These are phyloP conservation scores for Heliamphora exappendiculata DNA, from an alignment of 148 eudicot genomes.

Conservation along the genomic window DNA sequence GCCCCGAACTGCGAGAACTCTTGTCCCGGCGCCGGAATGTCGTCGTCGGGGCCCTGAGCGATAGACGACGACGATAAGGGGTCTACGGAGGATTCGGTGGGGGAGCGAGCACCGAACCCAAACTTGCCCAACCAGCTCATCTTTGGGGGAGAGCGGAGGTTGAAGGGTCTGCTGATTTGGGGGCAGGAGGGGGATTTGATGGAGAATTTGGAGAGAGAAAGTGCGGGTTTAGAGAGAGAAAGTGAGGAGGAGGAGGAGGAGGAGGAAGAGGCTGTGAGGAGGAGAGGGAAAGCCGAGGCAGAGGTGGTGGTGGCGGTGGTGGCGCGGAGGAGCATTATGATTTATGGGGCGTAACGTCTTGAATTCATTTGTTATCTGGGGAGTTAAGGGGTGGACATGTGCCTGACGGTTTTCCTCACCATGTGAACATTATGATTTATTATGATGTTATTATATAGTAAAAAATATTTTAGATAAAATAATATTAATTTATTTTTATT, in stretches of 20 bases:
- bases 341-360: conserved; percentile 5
- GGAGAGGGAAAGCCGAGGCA: neutral
- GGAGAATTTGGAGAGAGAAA: neutral
- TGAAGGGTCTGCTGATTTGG: conserved; percentile 7
- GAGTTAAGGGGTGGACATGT: neutral
- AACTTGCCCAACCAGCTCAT: conserved; percentile 32
- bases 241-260: conserved; percentile 2
- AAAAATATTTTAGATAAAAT: no score
- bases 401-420: no score
- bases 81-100: conserved; percentile 22
- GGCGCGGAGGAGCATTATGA: conserved; percentile 3
- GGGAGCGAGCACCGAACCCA: conserved; percentile 30
- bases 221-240: conserved; percentile 1
- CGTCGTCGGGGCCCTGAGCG: conserved; percentile 30
- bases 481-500: no score
- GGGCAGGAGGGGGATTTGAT: neutral
- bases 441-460: no score
- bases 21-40: conserved; percentile 30
- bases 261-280: neutral
- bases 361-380: neutral
- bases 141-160: conserved; percentile 1
- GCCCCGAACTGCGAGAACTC: conserved; percentile 40
- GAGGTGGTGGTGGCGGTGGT: conserved; percentile 9
- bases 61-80: conserved; percentile 21
- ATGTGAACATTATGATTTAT: no score